These are phyloP conservation scores for Sistotremastrum niveocremeum DNA, from an alignment of 768 basidiomycete genomes.

Conservation along the genomic window DNA sequence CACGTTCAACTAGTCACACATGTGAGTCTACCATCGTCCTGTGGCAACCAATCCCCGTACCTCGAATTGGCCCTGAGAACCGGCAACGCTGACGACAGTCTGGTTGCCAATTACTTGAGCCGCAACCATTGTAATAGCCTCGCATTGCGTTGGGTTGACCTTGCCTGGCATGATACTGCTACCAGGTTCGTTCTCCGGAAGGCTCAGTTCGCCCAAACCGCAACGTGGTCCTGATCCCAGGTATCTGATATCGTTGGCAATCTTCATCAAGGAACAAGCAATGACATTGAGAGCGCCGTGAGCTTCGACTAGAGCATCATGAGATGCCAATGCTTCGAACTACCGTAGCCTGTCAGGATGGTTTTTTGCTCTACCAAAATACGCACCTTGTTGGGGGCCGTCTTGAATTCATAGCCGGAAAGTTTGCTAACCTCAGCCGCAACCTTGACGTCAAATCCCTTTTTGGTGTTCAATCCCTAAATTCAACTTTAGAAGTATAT, in stretches of 20 bases:
- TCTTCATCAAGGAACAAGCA: constrained; percentile 98
- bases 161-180: constrained; percentile 99
- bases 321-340: constrained; percentile 97
- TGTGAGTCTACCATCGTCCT: neutral
- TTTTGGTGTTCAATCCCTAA: constrained; percentile 97
- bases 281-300: constrained; percentile 94
- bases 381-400: constrained; percentile 91
- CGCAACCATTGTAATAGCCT: constrained; percentile 97
- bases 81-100: constrained; percentile 81
- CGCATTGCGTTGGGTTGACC: constrained; percentile 98
- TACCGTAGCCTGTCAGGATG: constrained; percentile 15
- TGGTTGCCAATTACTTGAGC: constrained; percentile 99
- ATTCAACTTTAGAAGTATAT: constrained; percentile 5
- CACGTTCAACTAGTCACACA: constrained; percentile 70
- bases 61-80: constrained; percentile 95
- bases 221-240: constrained; percentile 96
- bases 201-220: constrained; percentile 84
- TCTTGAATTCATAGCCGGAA: constrained; percentile 83
- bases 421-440: constrained; percentile 85
- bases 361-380: neutral
- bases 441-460: constrained; percentile 91
- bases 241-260: constrained; percentile 97
- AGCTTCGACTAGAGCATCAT: constrained; percentile 95
- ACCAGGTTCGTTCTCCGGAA: constrained; percentile 98
- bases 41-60: constrained; percentile 23